Evolutionary conservation across 805 yeast species (phyloP), one percentile per base, ranked within the genome.

Genomic region (Schwanniomyces polymorphus): DNA sequence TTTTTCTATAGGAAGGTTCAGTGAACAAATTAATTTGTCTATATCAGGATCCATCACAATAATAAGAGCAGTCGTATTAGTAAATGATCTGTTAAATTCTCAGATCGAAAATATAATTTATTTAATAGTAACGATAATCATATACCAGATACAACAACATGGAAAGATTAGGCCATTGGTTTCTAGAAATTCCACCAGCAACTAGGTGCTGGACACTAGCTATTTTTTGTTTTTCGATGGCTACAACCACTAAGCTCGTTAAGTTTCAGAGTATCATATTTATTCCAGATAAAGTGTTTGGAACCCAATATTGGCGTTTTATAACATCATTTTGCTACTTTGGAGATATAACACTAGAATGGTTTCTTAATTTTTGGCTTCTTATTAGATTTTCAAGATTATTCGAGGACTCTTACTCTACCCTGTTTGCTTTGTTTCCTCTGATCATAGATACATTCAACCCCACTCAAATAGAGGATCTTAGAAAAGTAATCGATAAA

Each of bases 281-380:
- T 49, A 27, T 51, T 2, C 69, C 71, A 1, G 64, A 60, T 17
- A 58, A 57, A 50, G 58, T 65, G 10, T 52, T 67, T 25, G 27
- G 53, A 23, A 44, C 44, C n/a, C 68, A 72, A 54, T 70, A 68
- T 7, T 72, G 76, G 76, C 52, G 76, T 33, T 44, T 70, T 11
- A 16, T 68, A 12, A 64, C 75, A 11, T 55, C 70, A 12, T 72
- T 70, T 52, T 63, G 64, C 49, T 64, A 57, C 39, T 61, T 65
- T 43, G 72, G 65, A 4, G 62, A 58, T 28, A 51, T 66, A 16
- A 54, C 57, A 37, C 18, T 64, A 35, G 47, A 53, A 14, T 50
- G 64, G 37, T n/a, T 64, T 12, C 52, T 65, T 18, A 44, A 46
- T 16, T 27, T 65, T 10, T 53, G 50, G 46, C 51, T 59, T 27